Evolutionary conservation across 352 stramenopile species (phyloP), one percentile per base, ranked within the genome.

Genomic region (Plasmopara viticola): DNA sequence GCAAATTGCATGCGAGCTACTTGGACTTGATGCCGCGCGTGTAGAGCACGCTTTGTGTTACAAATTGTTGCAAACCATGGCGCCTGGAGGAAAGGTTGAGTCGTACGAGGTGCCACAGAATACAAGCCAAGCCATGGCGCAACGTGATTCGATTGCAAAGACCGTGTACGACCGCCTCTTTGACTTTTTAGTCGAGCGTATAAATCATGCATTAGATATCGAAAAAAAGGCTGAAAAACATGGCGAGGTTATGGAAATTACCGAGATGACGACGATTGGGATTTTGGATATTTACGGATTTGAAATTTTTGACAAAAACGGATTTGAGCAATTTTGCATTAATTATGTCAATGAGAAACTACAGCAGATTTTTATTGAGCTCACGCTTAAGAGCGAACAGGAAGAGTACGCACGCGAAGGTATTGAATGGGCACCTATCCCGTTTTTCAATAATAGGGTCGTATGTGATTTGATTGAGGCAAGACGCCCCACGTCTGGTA

Each of bases 231-330:
- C 77, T 1, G 79, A 90, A 47, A 88, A 90, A 40, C 77, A 83
- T 44, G 79, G 80, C 30, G 77, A 94, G 53, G 72, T 86, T 7
- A 44, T 90, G 41, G 74, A 90, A 34, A 78, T 85, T 56, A 44
- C 86, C 59, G 58, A 84, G 14, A 86, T 90, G 73, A 81, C 71
- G 14, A 93, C 65, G 48, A 86, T 98, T 60, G 89, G 91, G 44
- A 94, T 98, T 30, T 70, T 98, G 34, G 95, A 98, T 61, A 98
- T 98, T 53, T 98, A 98, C 62, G 94, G 95, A 1, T 98, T 98
- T 74, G 95, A 98, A 63, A 87, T 88, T 17, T 98, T 98, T 52
- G 74, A 96, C 45, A 86, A 85, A 35, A 98, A 98, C 61, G 87
- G 78, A 13, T 97, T 97, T 61, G 90, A 97, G 62, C 94, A 98